Percentiles rank a stretch among this genome's conserved stretches.
Evolutionary conservation across 805 yeast genomes (phyloP).

Genomic region (Kregervanrija pseudodelftensis): DNA sequence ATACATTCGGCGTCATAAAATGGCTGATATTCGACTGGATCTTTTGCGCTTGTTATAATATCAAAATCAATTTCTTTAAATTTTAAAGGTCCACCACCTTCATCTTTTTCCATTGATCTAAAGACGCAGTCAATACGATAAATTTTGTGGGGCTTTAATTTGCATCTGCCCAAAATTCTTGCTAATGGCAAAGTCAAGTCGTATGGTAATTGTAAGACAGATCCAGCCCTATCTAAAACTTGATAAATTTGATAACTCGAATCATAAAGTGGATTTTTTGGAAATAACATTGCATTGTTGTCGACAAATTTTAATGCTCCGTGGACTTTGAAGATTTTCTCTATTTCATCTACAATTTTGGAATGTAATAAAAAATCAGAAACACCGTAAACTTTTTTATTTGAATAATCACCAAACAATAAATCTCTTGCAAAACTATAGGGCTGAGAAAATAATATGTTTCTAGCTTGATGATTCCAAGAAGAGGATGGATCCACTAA

Average conservation of each 20-base stretch:
- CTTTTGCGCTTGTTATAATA: constrained; percentile 41
- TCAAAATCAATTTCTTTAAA: constrained; percentile 86
- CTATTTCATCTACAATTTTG: constrained; percentile 53
- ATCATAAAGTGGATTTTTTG: constrained; percentile 67
- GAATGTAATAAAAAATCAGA: constrained; percentile 52
- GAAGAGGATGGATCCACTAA: constrained; percentile 87
- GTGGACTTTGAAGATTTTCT: constrained; percentile 62
- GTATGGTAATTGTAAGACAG: constrained; percentile 81
- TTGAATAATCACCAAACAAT: constrained; percentile 54
- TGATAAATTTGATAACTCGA: constrained; percentile 65
- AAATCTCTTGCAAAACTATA: constrained; percentile 79
- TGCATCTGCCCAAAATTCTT: constrained; percentile 63
- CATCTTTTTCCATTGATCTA: constrained; percentile 50
- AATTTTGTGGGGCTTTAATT: constrained; percentile 47
- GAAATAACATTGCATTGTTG: constrained; percentile 64
- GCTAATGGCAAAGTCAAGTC: constrained; percentile 91
- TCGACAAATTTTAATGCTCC: constrained; percentile 73
- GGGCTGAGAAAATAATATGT: constrained; percentile 78
- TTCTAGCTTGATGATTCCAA: constrained; percentile 90
- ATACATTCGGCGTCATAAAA: constrained; percentile 84
- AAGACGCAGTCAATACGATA: constrained; percentile 78
- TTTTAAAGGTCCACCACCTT: constrained; percentile 66
- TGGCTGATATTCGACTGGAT: constrained; percentile 29
- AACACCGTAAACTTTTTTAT: constrained; percentile 17
- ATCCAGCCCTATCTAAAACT: constrained; percentile 77